Base-by-base conservation (phyloP, 805 yeast genomes). In the Ogataea ganodermae region DNA sequence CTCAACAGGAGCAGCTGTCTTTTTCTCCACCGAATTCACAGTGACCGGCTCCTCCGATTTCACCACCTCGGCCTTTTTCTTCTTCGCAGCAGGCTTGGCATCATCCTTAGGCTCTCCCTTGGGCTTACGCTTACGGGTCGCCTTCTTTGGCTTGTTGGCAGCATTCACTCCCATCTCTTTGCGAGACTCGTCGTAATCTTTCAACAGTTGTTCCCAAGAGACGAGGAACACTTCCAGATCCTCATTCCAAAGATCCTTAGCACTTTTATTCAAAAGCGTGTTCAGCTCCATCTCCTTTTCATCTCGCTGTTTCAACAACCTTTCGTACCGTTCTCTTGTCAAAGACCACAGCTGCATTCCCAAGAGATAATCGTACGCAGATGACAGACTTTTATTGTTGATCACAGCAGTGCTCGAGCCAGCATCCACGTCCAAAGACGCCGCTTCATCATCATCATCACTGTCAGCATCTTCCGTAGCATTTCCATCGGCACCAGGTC, bases 261-360 rank as follows among this genome's bases (percentile, higher is more conserved):
- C 90, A 10, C 86, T 72, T 60, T 81, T 73, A 45, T 78, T 75
- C 56, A 90, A 75, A 56, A 94, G 73, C 0, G 61, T 63, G 37
- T 80, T 84, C 57, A 92, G 75, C 61, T 88, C 95, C 10, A 66
- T 72, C 62, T 89, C 92, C 59, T 83, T 85, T 21, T 73, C 84
- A 47, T 81, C 88, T 51, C 81, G 78, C 63, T 91, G 95, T 45
- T 76, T 75, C 58, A 90, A 71, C 55, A 94, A 72, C 56, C 79
- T 83, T 59, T 89, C 91, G 62, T 91, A 94, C 58, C 94, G 79
- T 68, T 94, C 99, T 49, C 76, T 77, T 0, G 99, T 92, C 62
- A 94, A 79, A 31, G 97, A 86, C 94, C 97, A 89, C 54, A 94
- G 83, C 28, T 90, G 80, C 96, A 94, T 87, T 45, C 94, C 95